Conservation (phyloP, 306 rosid species). For the Ochetophila trinervis region DNA sequence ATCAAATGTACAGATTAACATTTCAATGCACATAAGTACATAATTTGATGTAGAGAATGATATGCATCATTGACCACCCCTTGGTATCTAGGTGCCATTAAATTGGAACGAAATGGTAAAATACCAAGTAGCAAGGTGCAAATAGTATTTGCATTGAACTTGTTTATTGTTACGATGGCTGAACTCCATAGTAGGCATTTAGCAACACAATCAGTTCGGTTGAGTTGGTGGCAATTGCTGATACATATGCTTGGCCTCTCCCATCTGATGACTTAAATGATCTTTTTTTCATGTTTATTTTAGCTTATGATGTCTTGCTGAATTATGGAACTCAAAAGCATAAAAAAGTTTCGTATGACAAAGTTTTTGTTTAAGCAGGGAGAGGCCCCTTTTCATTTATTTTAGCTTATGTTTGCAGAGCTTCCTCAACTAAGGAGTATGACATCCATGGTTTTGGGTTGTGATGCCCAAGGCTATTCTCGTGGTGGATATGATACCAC, state of each 20-base stretch:
- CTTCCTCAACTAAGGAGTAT: constrained; percentile 74
- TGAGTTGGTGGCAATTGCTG: neutral
- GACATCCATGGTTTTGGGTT: constrained; percentile 86
- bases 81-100: neutral
- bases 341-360: neutral
- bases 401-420: constrained; percentile 36
- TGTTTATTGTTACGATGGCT: neutral
- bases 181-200: neutral
- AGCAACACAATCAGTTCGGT: neutral
- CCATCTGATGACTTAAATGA: neutral
- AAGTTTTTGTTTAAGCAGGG: neutral
- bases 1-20: too few species aligned
- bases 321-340: neutral
- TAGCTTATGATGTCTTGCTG: neutral
- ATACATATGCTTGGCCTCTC: neutral
- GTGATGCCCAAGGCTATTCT: constrained; percentile 85
- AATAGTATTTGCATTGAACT: neutral
- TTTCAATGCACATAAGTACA: neutral
- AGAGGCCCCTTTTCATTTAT: neutral
- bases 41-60: neutral
- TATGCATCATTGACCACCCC: neutral
- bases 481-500: constrained; percentile 75
- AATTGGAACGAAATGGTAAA: neutral
- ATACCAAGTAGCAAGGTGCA: neutral
- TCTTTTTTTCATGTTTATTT: neutral